Evolutionary conservation across 2,329 filamentous ascomycete genomes (phyloP).

Genomic region (Fusarium sublunatum): DNA sequence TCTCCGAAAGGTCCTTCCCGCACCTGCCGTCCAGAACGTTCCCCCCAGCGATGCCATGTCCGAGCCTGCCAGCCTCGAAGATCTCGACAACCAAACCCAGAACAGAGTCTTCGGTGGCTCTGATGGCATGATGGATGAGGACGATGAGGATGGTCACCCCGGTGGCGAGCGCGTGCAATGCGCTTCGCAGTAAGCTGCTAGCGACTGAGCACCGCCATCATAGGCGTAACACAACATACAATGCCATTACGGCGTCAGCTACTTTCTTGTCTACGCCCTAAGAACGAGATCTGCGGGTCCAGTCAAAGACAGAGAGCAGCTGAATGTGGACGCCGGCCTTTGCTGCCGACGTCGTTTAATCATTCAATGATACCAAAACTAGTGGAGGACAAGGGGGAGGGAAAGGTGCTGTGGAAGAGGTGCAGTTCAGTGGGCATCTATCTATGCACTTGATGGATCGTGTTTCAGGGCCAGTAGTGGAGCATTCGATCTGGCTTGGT

Average conservation of each 20-base stretch:
- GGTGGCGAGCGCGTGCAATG: conserved; percentile 86
- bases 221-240: conserved; percentile 31
- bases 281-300: conserved; percentile 15
- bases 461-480: conserved; percentile 37
- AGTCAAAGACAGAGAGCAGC: conserved; percentile 20
- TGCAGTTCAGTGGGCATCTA: conserved; percentile 28
- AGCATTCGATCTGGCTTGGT: conserved; percentile 50
- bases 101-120: conserved; percentile 75
- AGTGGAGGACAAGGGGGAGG: conserved; percentile 28
- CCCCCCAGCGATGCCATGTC: conserved; percentile 90
- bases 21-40: conserved; percentile 69
- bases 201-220: conserved; percentile 7
- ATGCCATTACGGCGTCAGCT: conserved; percentile 36
- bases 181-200: conserved; percentile 78
- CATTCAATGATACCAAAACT: conserved; percentile 47
- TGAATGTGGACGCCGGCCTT: conserved; percentile 36
- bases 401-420: conserved; percentile 19
- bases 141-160: conserved; percentile 80
- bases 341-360: conserved; percentile 38
- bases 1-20: conserved; percentile 86
- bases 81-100: conserved; percentile 76
- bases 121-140: conserved; percentile 73
- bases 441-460: conserved; percentile 37
- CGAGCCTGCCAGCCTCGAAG: conserved; percentile 88
- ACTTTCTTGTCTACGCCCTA: conserved; percentile 13